A percentile compares a stretch with the other conserved stretches of the same genome.
Evolutionary conservation across 2,329 filamentous ascomycete species (phyloP).

Genomic region (Aureobasidium sp.): DNA sequence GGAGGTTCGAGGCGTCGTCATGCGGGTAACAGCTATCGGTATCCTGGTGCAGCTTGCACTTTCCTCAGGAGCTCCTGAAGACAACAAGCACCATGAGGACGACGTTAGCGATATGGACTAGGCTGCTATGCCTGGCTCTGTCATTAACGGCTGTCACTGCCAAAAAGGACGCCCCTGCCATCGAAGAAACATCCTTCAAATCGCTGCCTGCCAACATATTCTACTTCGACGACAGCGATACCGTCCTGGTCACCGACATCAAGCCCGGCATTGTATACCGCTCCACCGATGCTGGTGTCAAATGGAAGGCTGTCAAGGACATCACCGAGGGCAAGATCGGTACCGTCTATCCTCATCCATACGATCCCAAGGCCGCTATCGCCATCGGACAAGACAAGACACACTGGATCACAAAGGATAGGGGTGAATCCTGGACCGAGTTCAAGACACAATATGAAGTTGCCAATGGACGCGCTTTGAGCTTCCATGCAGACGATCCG

Average conservation of each 20-base stretch:
- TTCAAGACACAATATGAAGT: slow-evolving; percentile 60
- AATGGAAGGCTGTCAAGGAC: slow-evolving; percentile 61
- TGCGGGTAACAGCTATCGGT: background rate
- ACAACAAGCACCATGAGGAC: slow-evolving; percentile 11
- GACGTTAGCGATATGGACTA: slow-evolving; percentile 3
- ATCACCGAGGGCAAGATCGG: slow-evolving; percentile 57
- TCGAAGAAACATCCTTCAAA: slow-evolving; percentile 60
- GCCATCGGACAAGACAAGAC: slow-evolving; percentile 58
- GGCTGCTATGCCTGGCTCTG: slow-evolving; percentile 8
- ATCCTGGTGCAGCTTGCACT: background rate
- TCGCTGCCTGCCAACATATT: slow-evolving; percentile 61
- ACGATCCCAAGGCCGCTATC: slow-evolving; percentile 71
- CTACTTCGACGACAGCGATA: slow-evolving; percentile 88
- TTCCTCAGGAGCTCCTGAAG: background rate
- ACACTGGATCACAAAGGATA: slow-evolving; percentile 80
- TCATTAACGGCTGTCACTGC: slow-evolving; percentile 17
- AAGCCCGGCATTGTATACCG: slow-evolving; percentile 61
- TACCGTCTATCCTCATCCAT: slow-evolving; percentile 68
- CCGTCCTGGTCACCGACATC: slow-evolving; percentile 66
- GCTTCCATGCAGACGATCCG: slow-evolving; percentile 76
- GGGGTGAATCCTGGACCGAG: slow-evolving; percentile 70
- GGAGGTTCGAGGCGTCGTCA: slow-evolving; percentile 11
- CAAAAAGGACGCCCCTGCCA: slow-evolving; percentile 45
- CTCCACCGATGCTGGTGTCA: slow-evolving; percentile 71
- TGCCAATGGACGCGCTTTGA: slow-evolving; percentile 53